These are phyloP conservation scores for Colletotrichum godetiae DNA, from an alignment of 2,329 filamentous ascomycete species.

Conservation along the genomic window DNA sequence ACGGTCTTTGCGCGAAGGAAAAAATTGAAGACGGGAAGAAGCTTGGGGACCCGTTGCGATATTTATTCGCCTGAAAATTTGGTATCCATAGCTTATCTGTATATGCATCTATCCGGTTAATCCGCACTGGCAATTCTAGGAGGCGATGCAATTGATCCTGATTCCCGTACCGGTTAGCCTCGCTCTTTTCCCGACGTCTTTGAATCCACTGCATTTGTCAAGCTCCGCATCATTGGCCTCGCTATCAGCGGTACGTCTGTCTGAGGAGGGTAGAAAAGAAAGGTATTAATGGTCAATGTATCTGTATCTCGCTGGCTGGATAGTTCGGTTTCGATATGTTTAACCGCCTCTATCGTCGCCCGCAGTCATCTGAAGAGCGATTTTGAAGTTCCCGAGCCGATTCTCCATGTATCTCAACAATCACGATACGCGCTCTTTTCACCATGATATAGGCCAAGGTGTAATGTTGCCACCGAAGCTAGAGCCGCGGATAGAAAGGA, in stretches of 20 bases:
- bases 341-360: no score
- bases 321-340: no score
- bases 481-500: no score
- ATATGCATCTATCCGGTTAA: background rate
- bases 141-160: background rate
- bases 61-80: background rate
- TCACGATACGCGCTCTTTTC: no score
- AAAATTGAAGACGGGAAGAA: background rate
- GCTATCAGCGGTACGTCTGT: background rate
- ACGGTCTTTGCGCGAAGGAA: background rate
- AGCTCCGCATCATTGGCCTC: background rate
- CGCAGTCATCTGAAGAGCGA: no score
- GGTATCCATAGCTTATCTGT: background rate
- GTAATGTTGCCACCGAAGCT: no score
- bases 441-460: no score
- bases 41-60: background rate
- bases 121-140: background rate
- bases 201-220: background rate
- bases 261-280: background rate
- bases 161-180: background rate
- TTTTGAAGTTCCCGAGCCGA: rapidly evolving
- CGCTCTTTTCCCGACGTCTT: background rate
- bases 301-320: no score
- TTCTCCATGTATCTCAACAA: no score
- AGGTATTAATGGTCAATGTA: no score